Base-by-base conservation (phyloP, 768 basidiomycete species). In the Lepiota subincarnata region DNA sequence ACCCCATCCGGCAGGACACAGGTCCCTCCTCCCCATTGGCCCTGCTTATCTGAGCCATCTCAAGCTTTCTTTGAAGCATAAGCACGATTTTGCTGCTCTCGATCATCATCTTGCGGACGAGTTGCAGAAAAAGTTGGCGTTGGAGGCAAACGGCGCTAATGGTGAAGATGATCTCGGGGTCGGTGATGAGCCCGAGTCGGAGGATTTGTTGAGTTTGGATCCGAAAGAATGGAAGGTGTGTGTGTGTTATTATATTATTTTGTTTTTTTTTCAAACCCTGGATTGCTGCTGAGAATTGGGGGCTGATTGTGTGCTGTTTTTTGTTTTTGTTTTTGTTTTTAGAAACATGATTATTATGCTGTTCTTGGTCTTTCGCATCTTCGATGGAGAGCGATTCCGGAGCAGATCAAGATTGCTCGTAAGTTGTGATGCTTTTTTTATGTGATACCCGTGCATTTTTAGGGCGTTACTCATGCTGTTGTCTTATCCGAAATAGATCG, bases 291-390 rank as follows among this genome's bases (percentile, higher is more conserved):
- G n/a, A n/a, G n/a, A n/a, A n/a, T n/a, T n/a, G n/a, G n/a, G n/a
- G n/a, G n/a, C n/a, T n/a, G n/a, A n/a, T n/a, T n/a, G n/a, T n/a
- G n/a, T n/a, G n/a, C n/a, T n/a, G n/a, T 39, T 1, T 10, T 53
- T n/a, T 8, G 28, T 19, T 18, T 26, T 37, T 40, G 18, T 7
- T 39, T 41, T 34, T 18, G 28, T 55, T 12, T 55, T 6, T 45
- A 94, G 89, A 94, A 96, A 83, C 97, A 98, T 82, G 96, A 99
- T 67, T 91, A 98, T 66, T 99, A 99, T 65, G 90, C 90, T 52
- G 92, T 99, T 37, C 86, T 99, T 49, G 97, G 97, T 59, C 81
- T 99, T 7, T 94, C 93, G 36, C 86, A 87, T 64, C 78, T 97
- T 54, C 81, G 97, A 56, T 90, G 88, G 78, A 81, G 77, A 58